Evolutionary conservation across 495 filamentous ascomycete genomes (phyloP), one percentile per base, ranked within the genome.

Genomic region (Cercophora scortea): DNA sequence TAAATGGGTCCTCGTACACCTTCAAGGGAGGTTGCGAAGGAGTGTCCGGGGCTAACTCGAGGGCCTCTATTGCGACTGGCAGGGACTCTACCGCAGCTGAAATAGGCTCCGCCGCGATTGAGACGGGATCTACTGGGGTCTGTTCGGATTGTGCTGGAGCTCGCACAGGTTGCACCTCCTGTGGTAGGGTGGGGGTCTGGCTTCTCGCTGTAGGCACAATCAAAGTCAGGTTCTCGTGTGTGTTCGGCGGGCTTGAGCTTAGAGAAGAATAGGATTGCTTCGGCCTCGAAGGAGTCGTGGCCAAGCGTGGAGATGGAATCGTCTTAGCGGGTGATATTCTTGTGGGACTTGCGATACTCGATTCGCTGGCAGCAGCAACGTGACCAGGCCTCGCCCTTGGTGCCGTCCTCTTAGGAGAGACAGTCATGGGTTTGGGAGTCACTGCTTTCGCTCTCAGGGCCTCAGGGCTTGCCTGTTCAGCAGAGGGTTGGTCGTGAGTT

Each of bases 1-100:
- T 75, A 43, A 83, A 76, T 4, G 79, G 82, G 47, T 83, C 82
- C 57, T 86, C 82, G 52, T 81, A 81, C 4, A 82, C 78, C 53
- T 76, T 78, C 10, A 81, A 59, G 3, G 69, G 55, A 4, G 68
- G 54, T 25, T 68, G 70, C 15, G 66, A 53, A 12, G 74, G 65
- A 8, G 67, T 76, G 16, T 54, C 51, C 9, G 61, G 40, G 0
- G 50, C 35, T 13, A 62, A 45, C 15, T 64, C 47, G 16, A 60
- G 49, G 17, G 50, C 42, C 36, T 63, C 62, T 5, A 51, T 25
- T 8, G 19, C 39, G 36, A 15, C 49, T 42, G 40, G 51, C 13
- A 54, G 46, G 46, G 57, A 33, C 43, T 41, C 18, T 33, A 59
- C 51, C n/a, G n/a, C n/a, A n/a, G n/a, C n/a, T n/a, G n/a, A n/a